Evolutionary conservation across 768 basidiomycete species (phyloP), one percentile per base, ranked within the genome.

Genomic region (Kwoniella europaea): DNA sequence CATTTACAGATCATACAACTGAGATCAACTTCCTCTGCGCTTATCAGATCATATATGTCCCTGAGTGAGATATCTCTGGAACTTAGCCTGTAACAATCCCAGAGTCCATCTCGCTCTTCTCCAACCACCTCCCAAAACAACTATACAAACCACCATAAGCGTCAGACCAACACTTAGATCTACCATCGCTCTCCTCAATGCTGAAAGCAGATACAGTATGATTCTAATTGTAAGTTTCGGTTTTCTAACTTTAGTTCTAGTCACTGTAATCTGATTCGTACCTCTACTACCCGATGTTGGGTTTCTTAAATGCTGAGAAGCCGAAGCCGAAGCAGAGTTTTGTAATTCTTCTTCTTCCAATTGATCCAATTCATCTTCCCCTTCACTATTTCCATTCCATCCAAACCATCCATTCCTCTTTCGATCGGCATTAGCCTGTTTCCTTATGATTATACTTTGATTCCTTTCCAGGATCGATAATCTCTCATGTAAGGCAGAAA

Each of bases 401-500:
- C 7, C 72, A 53, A 80, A 79, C 76, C 74, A 81, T 22, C 57
- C 27, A 20, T 63, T 68, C 57, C 42, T 63, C 53, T 63, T 60
- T 54, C 69, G 63, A 50, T 73, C 73, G 9, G 46, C 46, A 18
- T 50, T 50, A 10, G 46, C 46, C 10, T 78, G 71, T 46, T 68
- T 62, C 7, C 76, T 53, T 22, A 82, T 64, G 13, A 82, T 62
- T 65, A 76, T 65, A 12, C 74, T 68, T 56, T 82, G 81, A 10
- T 77, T 72, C 16, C 80, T 70, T 54, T 82, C 81, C 13, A 82
- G 65, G 2, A 73, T 72, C 7, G 73, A 70, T 56, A 82, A 75
- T 24, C 81, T 65, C 44, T 82, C 81, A 46, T 79, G 78, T 29
- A 82, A 62, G 0, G 81, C 81, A 2, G 75, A 67, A 6, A 82